A percentile compares a stretch with the other conserved stretches of the same genome.
Evolutionary conservation across 768 basidiomycete genomes (phyloP).

Genomic region (Gymnopilus dilepis): DNA sequence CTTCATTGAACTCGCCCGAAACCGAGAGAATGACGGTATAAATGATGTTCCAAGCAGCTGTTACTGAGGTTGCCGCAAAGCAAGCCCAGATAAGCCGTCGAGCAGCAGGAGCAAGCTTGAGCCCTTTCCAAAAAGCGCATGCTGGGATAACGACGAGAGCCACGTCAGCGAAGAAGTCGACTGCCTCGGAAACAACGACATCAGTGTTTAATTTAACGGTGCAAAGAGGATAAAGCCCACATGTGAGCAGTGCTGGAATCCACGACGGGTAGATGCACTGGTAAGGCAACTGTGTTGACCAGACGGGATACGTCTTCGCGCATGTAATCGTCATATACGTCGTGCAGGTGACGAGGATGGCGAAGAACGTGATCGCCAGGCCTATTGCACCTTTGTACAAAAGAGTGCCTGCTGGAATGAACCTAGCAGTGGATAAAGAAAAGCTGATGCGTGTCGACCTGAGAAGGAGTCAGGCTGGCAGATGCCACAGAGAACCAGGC

Average conservation of each 20-base stretch:
- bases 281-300: background rate
- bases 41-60: constrained; percentile 3
- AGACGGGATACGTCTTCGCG: background rate
- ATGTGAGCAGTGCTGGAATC: background rate
- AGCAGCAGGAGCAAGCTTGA: background rate
- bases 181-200: background rate
- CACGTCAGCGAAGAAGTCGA: constrained; percentile 7
- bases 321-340: background rate
- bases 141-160: background rate
- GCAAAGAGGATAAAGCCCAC: background rate
- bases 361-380: background rate
- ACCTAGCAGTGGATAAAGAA: background rate
- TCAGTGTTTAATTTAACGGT: background rate
- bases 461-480: background rate
- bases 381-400: background rate
- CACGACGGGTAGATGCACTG: constrained; percentile 1
- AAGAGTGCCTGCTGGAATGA: background rate
- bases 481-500: background rate
- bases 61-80: background rate
- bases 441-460: constrained; percentile 4
- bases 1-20: background rate
- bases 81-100: constrained; percentile 1
- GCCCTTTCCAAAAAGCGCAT: background rate
- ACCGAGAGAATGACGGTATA: background rate
- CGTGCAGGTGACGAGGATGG: background rate